A percentile compares a stretch with the other conserved stretches of the same genome.
These are phyloP conservation scores for Cordyceps cateniannulata DNA, from an alignment of 2,329 filamentous ascomycete species.

Conservation along the genomic window DNA sequence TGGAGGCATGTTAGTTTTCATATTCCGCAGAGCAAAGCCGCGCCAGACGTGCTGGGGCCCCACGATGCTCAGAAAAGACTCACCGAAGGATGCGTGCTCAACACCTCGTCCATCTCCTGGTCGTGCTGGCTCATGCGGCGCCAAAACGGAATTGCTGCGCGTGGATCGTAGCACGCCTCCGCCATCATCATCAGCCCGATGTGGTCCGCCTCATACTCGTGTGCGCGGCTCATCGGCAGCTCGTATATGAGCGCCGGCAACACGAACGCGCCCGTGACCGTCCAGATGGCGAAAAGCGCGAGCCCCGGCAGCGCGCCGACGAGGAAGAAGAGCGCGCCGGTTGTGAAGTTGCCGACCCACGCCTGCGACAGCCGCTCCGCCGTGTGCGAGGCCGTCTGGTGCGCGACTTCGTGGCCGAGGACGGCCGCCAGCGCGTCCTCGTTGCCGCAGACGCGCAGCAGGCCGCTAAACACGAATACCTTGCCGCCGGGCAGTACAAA, in stretches of 20 bases:
- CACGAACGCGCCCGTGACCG: slow-evolving; percentile 36
- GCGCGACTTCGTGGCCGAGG: slow-evolving; percentile 73
- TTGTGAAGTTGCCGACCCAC: slow-evolving; percentile 45
- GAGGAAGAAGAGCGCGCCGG: slow-evolving; percentile 44
- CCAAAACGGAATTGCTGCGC: slow-evolving; percentile 61
- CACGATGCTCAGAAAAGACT: slow-evolving; percentile 26
- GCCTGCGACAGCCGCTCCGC: slow-evolving; percentile 55
- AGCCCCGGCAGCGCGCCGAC: slow-evolving; percentile 37
- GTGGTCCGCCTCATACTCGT: slow-evolving; percentile 74
- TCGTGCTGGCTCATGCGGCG: slow-evolving; percentile 51
- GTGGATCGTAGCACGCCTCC: slow-evolving; percentile 68
- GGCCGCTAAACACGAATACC: slow-evolving; percentile 72
- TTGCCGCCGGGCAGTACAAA: slow-evolving; percentile 75
- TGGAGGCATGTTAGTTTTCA: not conserved
- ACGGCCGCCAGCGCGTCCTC: slow-evolving; percentile 69
- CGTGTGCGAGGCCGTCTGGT: slow-evolving; percentile 63
- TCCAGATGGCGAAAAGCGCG: slow-evolving; percentile 32
- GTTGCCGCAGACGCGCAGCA: slow-evolving; percentile 58
- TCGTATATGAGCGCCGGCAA: slow-evolving; percentile 58
- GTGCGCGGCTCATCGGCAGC: slow-evolving; percentile 61
- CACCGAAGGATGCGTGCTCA: slow-evolving; percentile 71
- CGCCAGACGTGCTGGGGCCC: too few relatives aligned
- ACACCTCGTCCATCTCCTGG: slow-evolving; percentile 51
- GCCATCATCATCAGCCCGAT: slow-evolving; percentile 81
- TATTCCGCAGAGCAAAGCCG: slow-evolving; percentile 1